Conservation (phyloP, 805 yeast genomes). For the Metschnikowia picachoensis region DNA sequence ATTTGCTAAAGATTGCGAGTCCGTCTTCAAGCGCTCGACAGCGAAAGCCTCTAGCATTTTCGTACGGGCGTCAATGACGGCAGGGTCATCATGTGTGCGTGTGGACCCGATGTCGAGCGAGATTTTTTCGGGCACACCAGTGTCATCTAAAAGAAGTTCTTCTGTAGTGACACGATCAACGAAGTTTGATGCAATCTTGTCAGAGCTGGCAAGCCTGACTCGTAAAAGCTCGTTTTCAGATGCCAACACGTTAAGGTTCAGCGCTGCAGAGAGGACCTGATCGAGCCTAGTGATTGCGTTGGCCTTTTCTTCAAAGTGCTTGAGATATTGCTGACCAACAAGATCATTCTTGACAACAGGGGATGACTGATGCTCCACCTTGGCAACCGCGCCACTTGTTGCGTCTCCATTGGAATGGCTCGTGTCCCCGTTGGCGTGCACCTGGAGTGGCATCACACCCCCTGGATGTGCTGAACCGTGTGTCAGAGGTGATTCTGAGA, state of each 20-base stretch:
- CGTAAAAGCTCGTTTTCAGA: constrained; percentile 12
- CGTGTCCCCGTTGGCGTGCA: neutral
- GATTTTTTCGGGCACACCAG: constrained; percentile 4
- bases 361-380: neutral
- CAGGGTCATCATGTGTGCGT: constrained; percentile 2
- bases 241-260: constrained; percentile 19
- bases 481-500: neutral
- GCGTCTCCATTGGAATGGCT: neutral
- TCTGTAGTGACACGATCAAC: constrained; percentile 36
- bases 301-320: constrained; percentile 12
- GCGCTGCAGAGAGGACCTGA: constrained; percentile 10
- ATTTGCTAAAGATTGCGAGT: constrained; percentile 1
- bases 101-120: constrained; percentile 5
- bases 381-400: neutral
- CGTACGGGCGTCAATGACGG: constrained; percentile 4
- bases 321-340: constrained; percentile 9
- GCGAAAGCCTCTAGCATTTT: constrained; percentile 4
- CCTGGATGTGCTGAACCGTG: neutral
- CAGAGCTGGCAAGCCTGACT: constrained; percentile 17
- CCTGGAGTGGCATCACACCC: constrained; percentile 1
- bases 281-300: constrained; percentile 16
- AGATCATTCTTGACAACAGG: constrained; percentile 1
- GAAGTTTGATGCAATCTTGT: constrained; percentile 27
- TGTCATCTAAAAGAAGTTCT: constrained; percentile 22
- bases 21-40: constrained; percentile 6